phyloP scores from a whole-genome alignment of 2,329 filamentous ascomycete species.

The Aspergillus intermedius region DNA sequence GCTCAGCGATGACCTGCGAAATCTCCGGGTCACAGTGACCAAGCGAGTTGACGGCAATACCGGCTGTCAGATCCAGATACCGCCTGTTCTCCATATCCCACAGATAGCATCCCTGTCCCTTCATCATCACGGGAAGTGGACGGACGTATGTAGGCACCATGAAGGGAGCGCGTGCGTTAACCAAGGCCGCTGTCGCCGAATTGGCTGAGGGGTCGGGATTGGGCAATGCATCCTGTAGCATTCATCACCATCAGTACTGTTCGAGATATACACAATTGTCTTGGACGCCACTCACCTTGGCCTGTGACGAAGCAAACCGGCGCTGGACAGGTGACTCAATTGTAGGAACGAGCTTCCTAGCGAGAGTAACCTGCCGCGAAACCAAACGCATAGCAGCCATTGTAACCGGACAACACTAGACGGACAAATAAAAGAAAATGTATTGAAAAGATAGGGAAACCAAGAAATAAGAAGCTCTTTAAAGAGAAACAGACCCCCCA shows the following conservation, averaged over 20 bases:
- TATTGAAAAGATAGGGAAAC: not conserved
- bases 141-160: slow-evolving; percentile 96
- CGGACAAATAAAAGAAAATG: not conserved
- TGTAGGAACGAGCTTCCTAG: slow-evolving; percentile 21
- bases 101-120: slow-evolving; percentile 77
- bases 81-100: slow-evolving; percentile 84
- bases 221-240: slow-evolving; percentile 48
- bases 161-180: slow-evolving; percentile 70
- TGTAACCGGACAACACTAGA: not conserved
- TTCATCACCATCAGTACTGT: slow-evolving; percentile 1
- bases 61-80: slow-evolving; percentile 91
- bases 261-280: not conserved
- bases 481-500: not conserved
- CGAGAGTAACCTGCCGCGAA: slow-evolving; percentile 29
- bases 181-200: slow-evolving; percentile 67
- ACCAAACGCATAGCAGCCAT: slow-evolving; percentile 31
- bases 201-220: slow-evolving; percentile 68
- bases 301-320: slow-evolving; percentile 27
- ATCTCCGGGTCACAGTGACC: slow-evolving; percentile 85
- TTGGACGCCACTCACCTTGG: slow-evolving; percentile 13
- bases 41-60: slow-evolving; percentile 89
- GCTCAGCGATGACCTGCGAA: slow-evolving; percentile 65
- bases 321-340: slow-evolving; percentile 28
- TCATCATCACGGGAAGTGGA: slow-evolving; percentile 81
- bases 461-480: not conserved